Evolutionary conservation across 2,329 filamentous ascomycete genomes (phyloP).

Genomic region (Fusarium oxysporum): DNA sequence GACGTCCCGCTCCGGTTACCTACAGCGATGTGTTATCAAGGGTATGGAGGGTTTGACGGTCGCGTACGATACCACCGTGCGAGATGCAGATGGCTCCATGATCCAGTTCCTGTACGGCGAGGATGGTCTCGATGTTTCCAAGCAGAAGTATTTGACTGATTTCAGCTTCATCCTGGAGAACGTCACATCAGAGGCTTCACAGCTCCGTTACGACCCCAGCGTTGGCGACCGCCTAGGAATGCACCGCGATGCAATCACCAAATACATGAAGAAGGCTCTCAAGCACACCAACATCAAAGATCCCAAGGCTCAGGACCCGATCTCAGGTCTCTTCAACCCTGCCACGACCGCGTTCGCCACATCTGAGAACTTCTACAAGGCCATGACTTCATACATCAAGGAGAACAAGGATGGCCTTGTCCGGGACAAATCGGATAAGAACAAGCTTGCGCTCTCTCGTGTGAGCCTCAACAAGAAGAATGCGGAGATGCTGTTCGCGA

Average conservation of each 20-base stretch:
- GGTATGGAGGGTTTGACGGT: constrained; percentile 96
- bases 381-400: constrained; percentile 81
- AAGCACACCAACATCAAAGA: constrained; percentile 74
- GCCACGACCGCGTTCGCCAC: constrained; percentile 84
- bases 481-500: constrained; percentile 85
- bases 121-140: constrained; percentile 93
- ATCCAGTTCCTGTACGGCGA: constrained; percentile 98
- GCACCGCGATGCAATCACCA: constrained; percentile 71
- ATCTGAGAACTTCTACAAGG: constrained; percentile 85
- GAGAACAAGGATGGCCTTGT: constrained; percentile 75
- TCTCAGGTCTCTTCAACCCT: constrained; percentile 78
- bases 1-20: constrained; percentile 94
- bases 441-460: constrained; percentile 42
- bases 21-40: constrained; percentile 97
- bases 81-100: constrained; percentile 92
- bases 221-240: constrained; percentile 59
- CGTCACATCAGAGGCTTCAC: constrained; percentile 80
- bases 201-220: constrained; percentile 74
- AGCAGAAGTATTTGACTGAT: constrained; percentile 89
- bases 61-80: constrained; percentile 92
- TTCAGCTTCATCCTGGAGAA: constrained; percentile 94
- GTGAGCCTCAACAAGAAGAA: constrained; percentile 72
- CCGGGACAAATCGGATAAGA: constrained; percentile 56
- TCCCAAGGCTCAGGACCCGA: constrained; percentile 76
- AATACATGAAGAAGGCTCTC: constrained; percentile 83